phyloP scores from a whole-genome alignment of 106 monocot species.

The Ottelia alismoides region DNA sequence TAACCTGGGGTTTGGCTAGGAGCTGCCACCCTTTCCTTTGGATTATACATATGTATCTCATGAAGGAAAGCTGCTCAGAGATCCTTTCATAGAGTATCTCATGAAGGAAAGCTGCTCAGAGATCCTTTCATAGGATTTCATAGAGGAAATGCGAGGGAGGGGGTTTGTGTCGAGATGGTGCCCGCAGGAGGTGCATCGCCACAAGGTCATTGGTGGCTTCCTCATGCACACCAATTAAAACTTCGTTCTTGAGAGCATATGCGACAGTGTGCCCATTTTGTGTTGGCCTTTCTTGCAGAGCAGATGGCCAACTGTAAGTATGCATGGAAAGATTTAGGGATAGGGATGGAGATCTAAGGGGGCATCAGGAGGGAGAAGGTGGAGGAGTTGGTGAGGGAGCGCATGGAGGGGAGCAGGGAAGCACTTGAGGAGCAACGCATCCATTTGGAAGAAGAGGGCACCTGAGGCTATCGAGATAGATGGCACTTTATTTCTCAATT shows the following conservation, averaged over 20 bases:
- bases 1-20: slow-evolving; percentile 40
- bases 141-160: slow-evolving; percentile 18
- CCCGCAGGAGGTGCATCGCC: slow-evolving; percentile 31
- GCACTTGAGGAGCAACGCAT: slow-evolving; percentile 31
- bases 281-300: slow-evolving; percentile 67
- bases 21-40: slow-evolving; percentile 34
- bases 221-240: slow-evolving; percentile 74
- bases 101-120: slow-evolving; percentile 7
- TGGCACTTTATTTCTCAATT: slow-evolving; percentile 20
- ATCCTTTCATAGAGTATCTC: slow-evolving; percentile 17
- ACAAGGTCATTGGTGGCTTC: slow-evolving; percentile 40
- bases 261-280: slow-evolving; percentile 45
- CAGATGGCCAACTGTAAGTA: slow-evolving; percentile 52
- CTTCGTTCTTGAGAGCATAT: slow-evolving; percentile 48
- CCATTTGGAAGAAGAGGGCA: slow-evolving; percentile 33
- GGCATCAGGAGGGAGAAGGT: slow-evolving; percentile 36
- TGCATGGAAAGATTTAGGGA: slow-evolving; percentile 34
- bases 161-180: slow-evolving; percentile 42
- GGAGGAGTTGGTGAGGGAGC: slow-evolving; percentile 30
- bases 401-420: slow-evolving; percentile 30
- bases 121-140: slow-evolving; percentile 19
- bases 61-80: slow-evolving; percentile 5
- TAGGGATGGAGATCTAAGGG: slow-evolving; percentile 49
- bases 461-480: slow-evolving; percentile 7
- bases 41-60: slow-evolving; percentile 38